Evolutionary conservation across 768 basidiomycete genomes (phyloP), one percentile per base, ranked within the genome.

Genomic region (Mycena rebaudengoi): DNA sequence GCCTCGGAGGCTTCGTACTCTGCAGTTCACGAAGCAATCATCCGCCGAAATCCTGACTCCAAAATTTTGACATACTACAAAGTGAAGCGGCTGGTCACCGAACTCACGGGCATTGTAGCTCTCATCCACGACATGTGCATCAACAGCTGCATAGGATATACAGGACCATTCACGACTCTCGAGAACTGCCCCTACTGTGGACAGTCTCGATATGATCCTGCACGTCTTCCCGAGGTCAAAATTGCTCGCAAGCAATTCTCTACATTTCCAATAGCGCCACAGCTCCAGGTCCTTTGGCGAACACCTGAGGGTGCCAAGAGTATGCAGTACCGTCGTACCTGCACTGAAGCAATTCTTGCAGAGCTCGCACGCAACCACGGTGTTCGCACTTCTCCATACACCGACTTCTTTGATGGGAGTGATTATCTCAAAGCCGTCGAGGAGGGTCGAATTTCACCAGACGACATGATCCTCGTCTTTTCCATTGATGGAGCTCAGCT

Each of bases 401-500:
- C 4, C 10, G 78, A 82, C 40, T 55, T 81, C 3, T 75, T 68
- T 30, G 60, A 65, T 50, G 80, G 80, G 0, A 25, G 16, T 0
- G 74, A 75, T 4, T 78, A 74, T 46, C 64, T 82, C 7, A 43
- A 71, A 2, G 65, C 70, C 33, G 67, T 71, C 6, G 3, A 39
- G 13, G 18, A 56, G 18, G 68, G 55, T 1, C 35, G 40, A 5
- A 76, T 83, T 69, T 74, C 11, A 6, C 16, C 25, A 20, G 23
- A 52, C 10, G 76, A 82, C 37, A 74, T 74, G 1, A 50, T 80
- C 6, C 64, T 83, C 2, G 70, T 80, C 57, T 58, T 77, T 0
- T 82, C 79, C 0, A 65, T 81, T 8, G 77, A 84, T 51, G 79
- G 82, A 0, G 75, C 78, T 0, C 82, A 84, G 59, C 74, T 84